Conservation (phyloP, 805 yeast species). For the Metschnikowia koreensis region DNA sequence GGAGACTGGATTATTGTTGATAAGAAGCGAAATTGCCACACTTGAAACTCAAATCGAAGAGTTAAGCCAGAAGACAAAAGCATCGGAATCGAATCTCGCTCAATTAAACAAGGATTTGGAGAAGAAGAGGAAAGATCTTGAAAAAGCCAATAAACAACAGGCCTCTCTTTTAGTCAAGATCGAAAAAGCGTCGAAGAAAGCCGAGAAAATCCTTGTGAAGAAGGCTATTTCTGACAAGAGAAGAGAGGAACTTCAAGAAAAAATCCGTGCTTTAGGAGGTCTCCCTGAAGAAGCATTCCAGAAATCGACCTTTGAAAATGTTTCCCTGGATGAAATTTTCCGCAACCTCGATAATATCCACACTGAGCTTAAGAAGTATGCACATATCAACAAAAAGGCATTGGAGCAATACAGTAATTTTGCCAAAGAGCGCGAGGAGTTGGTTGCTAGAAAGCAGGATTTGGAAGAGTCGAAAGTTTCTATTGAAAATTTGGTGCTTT, state of each 20-base stretch:
- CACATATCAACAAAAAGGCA: slow-evolving; percentile 86
- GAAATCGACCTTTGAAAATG: slow-evolving; percentile 35
- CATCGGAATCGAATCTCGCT: slow-evolving; percentile 25
- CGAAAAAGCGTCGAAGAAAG: slow-evolving; percentile 58
- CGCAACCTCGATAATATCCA: slow-evolving; percentile 52
- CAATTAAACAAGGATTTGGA: slow-evolving; percentile 25
- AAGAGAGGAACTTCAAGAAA: slow-evolving; percentile 68
- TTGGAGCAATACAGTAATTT: slow-evolving; percentile 77
- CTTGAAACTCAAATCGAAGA: slow-evolving; percentile 24
- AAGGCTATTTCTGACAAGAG: slow-evolving; percentile 58
- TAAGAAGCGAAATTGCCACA: slow-evolving; percentile 26
- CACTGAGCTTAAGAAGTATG: slow-evolving; percentile 57
- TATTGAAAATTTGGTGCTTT: slow-evolving; percentile 67
- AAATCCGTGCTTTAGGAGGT: slow-evolving; percentile 81
- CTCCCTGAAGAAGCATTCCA: slow-evolving; percentile 82
- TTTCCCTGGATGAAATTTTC: slow-evolving; percentile 53
- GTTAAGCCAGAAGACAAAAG: slow-evolving; percentile 23
- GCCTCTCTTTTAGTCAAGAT: slow-evolving; percentile 50
- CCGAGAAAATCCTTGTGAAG: slow-evolving; percentile 63
- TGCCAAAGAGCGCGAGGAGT: slow-evolving; percentile 66
- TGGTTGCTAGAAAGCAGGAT: slow-evolving; percentile 64
- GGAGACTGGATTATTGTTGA: slow-evolving; percentile 24
- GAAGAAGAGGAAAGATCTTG: slow-evolving; percentile 39
- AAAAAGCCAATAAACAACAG: slow-evolving; percentile 58
- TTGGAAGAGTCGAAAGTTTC: slow-evolving; percentile 68